Evolutionary conservation across 2,329 filamentous ascomycete species (phyloP).

Genomic region (Penicillium sp.): DNA sequence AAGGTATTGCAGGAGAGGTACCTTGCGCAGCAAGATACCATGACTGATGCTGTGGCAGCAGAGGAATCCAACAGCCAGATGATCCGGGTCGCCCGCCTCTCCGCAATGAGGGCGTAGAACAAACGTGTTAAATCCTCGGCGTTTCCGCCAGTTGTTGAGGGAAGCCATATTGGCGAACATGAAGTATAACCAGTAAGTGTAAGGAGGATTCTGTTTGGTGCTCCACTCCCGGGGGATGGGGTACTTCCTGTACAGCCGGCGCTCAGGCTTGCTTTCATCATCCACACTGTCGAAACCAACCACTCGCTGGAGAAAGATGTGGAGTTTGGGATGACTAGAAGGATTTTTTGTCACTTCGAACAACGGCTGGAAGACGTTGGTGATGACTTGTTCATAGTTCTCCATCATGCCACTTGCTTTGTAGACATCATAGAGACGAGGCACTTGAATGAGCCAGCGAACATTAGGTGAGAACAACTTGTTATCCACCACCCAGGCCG

Average conservation of each 20-base stretch:
- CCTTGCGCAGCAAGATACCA: slow-evolving; percentile 86
- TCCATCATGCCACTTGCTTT: slow-evolving; percentile 84
- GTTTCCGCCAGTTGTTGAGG: slow-evolving; percentile 85
- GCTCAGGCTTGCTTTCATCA: slow-evolving; percentile 94
- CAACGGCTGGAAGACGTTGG: slow-evolving; percentile 87
- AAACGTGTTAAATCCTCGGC: slow-evolving; percentile 93
- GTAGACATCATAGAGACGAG: slow-evolving; percentile 92
- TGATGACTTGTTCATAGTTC: slow-evolving; percentile 84
- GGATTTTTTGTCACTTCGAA: slow-evolving; percentile 94
- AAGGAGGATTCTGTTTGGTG: slow-evolving; percentile 92
- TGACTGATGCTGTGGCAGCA: slow-evolving; percentile 98
- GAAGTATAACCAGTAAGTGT: slow-evolving; percentile 99
- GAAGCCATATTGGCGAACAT: slow-evolving; percentile 91
- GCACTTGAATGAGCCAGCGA: slow-evolving; percentile 93
- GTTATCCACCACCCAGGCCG: slow-evolving; percentile 96
- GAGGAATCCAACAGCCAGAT: slow-evolving; percentile 84
- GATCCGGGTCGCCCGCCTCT: slow-evolving; percentile 94
- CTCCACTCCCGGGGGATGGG: slow-evolving; percentile 86
- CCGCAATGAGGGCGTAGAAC: slow-evolving; percentile 90
- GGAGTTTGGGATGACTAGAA: slow-evolving; percentile 81
- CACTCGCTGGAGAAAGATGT: slow-evolving; percentile 90
- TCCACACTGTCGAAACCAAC: slow-evolving; percentile 98
- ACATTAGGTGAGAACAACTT: slow-evolving; percentile 98
- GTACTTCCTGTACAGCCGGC: slow-evolving; percentile 92
- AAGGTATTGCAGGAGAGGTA: slow-evolving; percentile 90